Percentiles rank a stretch among this genome's conserved stretches.
These are phyloP conservation scores for Pseudevernia furfuracea DNA, from an alignment of 495 filamentous ascomycete genomes.

Conservation along the genomic window DNA sequence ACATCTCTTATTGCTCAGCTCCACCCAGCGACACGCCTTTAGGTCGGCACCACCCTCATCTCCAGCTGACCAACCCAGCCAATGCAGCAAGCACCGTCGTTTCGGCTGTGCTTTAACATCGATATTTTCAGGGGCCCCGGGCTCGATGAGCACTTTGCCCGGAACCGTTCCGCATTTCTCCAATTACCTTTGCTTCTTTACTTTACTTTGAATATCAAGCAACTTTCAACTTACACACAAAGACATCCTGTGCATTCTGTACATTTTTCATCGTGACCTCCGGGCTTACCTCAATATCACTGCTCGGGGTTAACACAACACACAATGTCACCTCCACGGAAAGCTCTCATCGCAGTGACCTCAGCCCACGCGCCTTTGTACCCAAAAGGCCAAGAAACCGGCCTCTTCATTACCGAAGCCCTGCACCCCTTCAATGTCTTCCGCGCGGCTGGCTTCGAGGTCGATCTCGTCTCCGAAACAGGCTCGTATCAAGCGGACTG, in stretches of 20 bases:
- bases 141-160: no score
- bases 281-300: no score
- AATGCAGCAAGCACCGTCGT: no score
- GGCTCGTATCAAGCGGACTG: slow-evolving; percentile 42
- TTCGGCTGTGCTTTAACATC: no score
- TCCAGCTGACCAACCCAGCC: neutral
- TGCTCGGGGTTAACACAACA: no score
- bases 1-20: neutral
- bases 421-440: slow-evolving; percentile 44
- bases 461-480: slow-evolving; percentile 44
- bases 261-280: no score
- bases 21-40: neutral
- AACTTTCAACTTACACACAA: no score
- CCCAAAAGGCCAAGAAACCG: slow-evolving; percentile 36
- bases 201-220: no score
- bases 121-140: no score
- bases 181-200: no score
- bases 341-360: slow-evolving; percentile 41
- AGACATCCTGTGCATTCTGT: no score
- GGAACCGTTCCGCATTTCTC: no score
- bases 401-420: slow-evolving; percentile 43
- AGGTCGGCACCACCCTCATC: neutral
- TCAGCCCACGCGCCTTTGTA: slow-evolving; percentile 40
- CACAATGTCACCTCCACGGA: slow-evolving; percentile 37
- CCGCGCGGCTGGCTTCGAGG: slow-evolving; percentile 39